Percentiles rank a stretch among this genome's conserved stretches.
Conservation (phyloP, 2,329 filamentous ascomycete species). For the Aspergillus proliferans region DNA sequence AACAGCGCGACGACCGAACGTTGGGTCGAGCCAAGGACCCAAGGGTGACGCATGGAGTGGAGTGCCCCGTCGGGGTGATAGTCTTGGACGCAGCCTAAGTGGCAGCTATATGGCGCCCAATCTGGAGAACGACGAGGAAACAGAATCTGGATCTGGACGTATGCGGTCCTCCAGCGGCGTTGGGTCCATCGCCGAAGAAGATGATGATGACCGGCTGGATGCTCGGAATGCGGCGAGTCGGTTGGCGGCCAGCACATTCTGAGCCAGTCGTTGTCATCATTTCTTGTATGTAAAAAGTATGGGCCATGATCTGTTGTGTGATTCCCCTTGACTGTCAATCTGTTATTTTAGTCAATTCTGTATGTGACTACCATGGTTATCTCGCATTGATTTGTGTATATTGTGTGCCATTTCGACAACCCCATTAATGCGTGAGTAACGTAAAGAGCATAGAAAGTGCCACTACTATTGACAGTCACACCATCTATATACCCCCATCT, state of each 20-base stretch:
- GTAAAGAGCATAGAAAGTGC: not conserved
- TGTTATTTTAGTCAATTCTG: not conserved
- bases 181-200: constrained; percentile 45
- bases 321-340: constrained; percentile 20
- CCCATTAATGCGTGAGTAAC: no score
- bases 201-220: constrained; percentile 89
- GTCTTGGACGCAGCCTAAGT: constrained; percentile 69
- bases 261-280: constrained; percentile 20
- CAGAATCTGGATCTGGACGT: constrained; percentile 40
- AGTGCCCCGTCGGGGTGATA: constrained; percentile 74
- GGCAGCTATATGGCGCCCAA: constrained; percentile 62
- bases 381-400: not conserved
- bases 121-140: constrained; percentile 57
- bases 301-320: constrained; percentile 23
- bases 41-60: constrained; percentile 99
- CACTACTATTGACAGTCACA: not conserved
- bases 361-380: not conserved
- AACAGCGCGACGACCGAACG: constrained; percentile 61
- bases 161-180: constrained; percentile 42
- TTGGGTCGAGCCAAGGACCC: constrained; percentile 85
- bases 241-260: constrained; percentile 91
- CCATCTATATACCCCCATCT: not conserved
- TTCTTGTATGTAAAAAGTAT: constrained; percentile 22
- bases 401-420: not conserved
- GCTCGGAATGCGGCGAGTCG: constrained; percentile 91